Percentiles rank a stretch among this genome's conserved stretches.
These are phyloP conservation scores for Penicillium occitanis DNA, from an alignment of 2,329 filamentous ascomycete genomes.

Conservation along the genomic window DNA sequence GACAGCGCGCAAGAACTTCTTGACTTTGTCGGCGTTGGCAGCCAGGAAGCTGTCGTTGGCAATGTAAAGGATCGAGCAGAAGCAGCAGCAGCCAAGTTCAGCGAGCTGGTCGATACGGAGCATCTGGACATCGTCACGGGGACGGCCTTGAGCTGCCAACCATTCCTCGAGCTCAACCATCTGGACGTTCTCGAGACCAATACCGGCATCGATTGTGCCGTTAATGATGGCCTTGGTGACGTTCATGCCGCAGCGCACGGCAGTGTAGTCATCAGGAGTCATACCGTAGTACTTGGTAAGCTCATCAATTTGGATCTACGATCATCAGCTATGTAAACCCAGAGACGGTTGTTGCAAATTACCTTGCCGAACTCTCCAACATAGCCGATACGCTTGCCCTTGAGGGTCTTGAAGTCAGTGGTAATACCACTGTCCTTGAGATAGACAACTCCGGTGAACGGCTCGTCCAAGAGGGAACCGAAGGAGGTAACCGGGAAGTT, in stretches of 20 bases:
- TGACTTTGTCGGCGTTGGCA: conserved; percentile 65
- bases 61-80: conserved; percentile 79
- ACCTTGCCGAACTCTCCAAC: conserved; percentile 76
- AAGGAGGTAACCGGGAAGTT: conserved; percentile 71
- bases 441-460: conserved; percentile 77
- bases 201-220: conserved; percentile 70
- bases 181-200: conserved; percentile 77
- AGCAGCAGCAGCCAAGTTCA: conserved; percentile 78
- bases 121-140: conserved; percentile 71
- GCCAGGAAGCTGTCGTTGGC: conserved; percentile 69
- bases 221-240: conserved; percentile 73
- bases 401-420: conserved; percentile 70
- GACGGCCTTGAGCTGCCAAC: conserved; percentile 63
- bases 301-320: conserved; percentile 75
- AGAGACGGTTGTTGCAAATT: not conserved
- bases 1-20: conserved; percentile 68
- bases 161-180: conserved; percentile 81
- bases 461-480: conserved; percentile 73
- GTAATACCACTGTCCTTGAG: conserved; percentile 73
- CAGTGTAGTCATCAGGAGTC: conserved; percentile 70
- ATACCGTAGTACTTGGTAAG: conserved; percentile 76
- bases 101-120: conserved; percentile 78
- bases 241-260: conserved; percentile 78
- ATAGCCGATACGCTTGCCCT: conserved; percentile 75
- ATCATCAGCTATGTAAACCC: not conserved